These are phyloP conservation scores for Diplosphaera chodatii DNA, from an alignment of 139 green algal species.

Conservation along the genomic window DNA sequence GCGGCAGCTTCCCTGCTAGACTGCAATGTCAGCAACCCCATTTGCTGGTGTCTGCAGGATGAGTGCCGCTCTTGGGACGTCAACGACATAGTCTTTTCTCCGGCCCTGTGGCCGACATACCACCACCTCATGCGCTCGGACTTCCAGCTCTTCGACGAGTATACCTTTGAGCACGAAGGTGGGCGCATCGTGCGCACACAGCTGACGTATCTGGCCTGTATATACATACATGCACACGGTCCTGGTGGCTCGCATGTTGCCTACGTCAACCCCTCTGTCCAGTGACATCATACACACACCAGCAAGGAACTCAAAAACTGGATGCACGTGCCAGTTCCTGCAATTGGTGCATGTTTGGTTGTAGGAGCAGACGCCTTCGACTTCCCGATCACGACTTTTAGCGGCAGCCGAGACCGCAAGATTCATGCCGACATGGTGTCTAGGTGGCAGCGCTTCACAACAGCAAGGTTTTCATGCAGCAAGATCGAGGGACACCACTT, in stretches of 20 bases:
- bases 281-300: too few species aligned
- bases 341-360: background rate
- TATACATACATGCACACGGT: too few species aligned
- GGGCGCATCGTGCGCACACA: too few species aligned
- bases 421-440: constrained; percentile 49
- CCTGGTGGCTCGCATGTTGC: too few species aligned
- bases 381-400: constrained; percentile 52
- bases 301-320: too few species aligned
- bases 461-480: constrained; percentile 26
- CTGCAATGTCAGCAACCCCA: too few species aligned
- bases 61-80: constrained; percentile 78
- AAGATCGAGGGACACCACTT: constrained; percentile 64
- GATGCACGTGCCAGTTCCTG: too few species aligned
- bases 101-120: constrained; percentile 58
- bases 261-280: too few species aligned
- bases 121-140: constrained; percentile 65
- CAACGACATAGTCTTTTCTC: constrained; percentile 62
- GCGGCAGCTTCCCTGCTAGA: too few species aligned
- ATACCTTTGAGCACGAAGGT: constrained; percentile 31
- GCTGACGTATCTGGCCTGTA: too few species aligned
- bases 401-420: constrained; percentile 39
- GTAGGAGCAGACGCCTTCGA: constrained; percentile 23
- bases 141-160: constrained; percentile 79
- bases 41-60: too few species aligned
- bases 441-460: constrained; percentile 43